Evolutionary conservation across 2,329 filamentous ascomycete species (phyloP), one percentile per base, ranked within the genome.

Genomic region (Neonectria magnoliae): DNA sequence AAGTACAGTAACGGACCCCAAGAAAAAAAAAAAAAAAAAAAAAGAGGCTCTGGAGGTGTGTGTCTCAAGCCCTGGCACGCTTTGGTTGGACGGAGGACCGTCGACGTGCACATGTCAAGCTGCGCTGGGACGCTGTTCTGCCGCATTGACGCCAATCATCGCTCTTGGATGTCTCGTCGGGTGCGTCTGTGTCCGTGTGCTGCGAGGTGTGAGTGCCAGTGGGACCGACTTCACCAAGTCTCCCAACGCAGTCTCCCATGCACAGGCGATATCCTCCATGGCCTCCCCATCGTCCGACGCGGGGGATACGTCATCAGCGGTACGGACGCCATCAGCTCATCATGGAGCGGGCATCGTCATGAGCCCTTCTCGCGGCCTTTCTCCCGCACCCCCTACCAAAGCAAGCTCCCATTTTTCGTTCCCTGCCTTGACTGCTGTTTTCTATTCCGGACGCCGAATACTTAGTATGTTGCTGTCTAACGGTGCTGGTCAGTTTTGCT

Each of bases 71-170:
- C 22, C 25, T 38, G 45, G 22, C 47, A 16, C 22, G 18, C 31
- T 29, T 14, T 62, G 62, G 62, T 65, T 65, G 62, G 62, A 54
- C 62, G 58, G 58, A 48, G 22, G 52, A 58, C 42, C 53, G 58
- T 62, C 53, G 31, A 48, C 33, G 36, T 31, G 58, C 62, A 65
- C 62, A 65, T 65, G 62, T 65, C 52, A 57, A 51, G 48, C 48
- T 62, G 42, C 31, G 25, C 48, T 57, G 44, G 42, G 58, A 42
- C n/a, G 25, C 18, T 27, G 53, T 61, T 61, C 33, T 54, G 52
- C 27, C 52, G 33, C 47, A 44, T 22, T 33, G 44, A 33, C 58
- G 53, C 59, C 54, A 51, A 57, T 62, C 59, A 45, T 22, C n/a
- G 42, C 27, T 18, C 27, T 61, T 22, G 57, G 13, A 33, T 31